Conservation (phyloP, 164 flowering plant species). For the Magnolia sinica region DNA sequence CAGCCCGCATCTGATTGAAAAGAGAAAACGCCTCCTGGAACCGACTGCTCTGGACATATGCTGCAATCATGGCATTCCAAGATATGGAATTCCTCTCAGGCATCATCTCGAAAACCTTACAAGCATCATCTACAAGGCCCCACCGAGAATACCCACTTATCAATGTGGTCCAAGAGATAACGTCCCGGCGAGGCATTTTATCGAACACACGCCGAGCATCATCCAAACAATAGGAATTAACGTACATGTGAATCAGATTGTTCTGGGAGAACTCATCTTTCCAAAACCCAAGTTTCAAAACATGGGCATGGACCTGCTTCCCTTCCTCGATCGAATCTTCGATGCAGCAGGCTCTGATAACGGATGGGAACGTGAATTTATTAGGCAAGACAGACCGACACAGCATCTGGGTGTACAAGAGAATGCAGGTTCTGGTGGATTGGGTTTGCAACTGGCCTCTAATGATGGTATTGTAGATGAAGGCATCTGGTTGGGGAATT, state of each 20-base stretch:
- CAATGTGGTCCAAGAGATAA: constrained; percentile 12
- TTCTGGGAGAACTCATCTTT: constrained; percentile 13
- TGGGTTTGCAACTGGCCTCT: constrained; percentile 8
- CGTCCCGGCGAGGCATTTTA: constrained; percentile 9
- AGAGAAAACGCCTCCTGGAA: constrained; percentile 16
- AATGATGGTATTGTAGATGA: constrained; percentile 19
- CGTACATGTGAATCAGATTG: constrained; percentile 14
- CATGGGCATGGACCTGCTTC: constrained; percentile 19
- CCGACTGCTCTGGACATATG: constrained; percentile 3
- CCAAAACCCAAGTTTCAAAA: constrained; percentile 14
- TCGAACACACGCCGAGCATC: constrained; percentile 10
- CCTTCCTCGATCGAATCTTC: constrained; percentile 9
- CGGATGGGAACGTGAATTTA: constrained; percentile 15
- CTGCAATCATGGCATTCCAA: constrained; percentile 12
- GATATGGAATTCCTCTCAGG: constrained; percentile 13
- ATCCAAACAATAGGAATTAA: constrained; percentile 4
- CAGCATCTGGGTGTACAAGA: constrained; percentile 14
- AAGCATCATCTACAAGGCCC: constrained; percentile 9
- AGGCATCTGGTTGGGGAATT: constrained; percentile 17
- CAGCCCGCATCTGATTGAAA: constrained; percentile 2
- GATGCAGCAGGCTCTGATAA: constrained; percentile 13
- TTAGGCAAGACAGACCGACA: constrained; percentile 13
- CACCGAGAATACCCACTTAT: constrained; percentile 4
- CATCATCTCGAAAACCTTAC: constrained; percentile 2
- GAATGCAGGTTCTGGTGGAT: neutral